Conservation (phyloP, 2,329 filamentous ascomycete species). For the Aureobasidium musti region DNA sequence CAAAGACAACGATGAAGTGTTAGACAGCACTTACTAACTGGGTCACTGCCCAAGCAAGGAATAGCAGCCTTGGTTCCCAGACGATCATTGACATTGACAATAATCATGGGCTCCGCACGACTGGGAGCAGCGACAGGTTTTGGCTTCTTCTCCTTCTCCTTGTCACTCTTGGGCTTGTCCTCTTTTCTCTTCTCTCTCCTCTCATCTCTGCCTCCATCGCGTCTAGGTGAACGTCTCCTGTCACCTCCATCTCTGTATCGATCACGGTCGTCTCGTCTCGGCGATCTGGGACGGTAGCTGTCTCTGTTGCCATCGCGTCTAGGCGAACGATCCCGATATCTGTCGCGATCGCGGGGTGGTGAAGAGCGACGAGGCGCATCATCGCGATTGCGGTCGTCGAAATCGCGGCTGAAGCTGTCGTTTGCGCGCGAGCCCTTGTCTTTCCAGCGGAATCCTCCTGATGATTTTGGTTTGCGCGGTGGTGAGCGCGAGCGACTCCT, state of each 20-base stretch:
- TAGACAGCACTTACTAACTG: constrained; percentile 57
- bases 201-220: constrained; percentile 29
- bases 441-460: constrained; percentile 44
- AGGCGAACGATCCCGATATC: constrained; percentile 26
- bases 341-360: constrained; percentile 33
- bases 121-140: constrained; percentile 37
- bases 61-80: constrained; percentile 94
- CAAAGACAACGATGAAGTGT: background rate
- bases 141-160: constrained; percentile 35
- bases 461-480: constrained; percentile 38
- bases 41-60: constrained; percentile 82
- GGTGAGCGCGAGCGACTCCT: constrained; percentile 40
- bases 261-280: constrained; percentile 27
- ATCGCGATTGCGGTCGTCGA: constrained; percentile 37
- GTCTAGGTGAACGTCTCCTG: constrained; percentile 16
- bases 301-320: constrained; percentile 25
- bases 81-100: constrained; percentile 93
- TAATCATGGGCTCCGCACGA: constrained; percentile 77
- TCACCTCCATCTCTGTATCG: constrained; percentile 36
- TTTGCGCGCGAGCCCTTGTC: constrained; percentile 36
- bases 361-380: constrained; percentile 42
- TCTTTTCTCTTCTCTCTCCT: constrained; percentile 21
- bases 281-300: constrained; percentile 30
- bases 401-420: constrained; percentile 34
- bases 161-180: constrained; percentile 35